Percentiles rank a stretch among this genome's conserved stretches.
Evolutionary conservation across 768 basidiomycete genomes (phyloP).

Genomic region (Hemileccinum rubropunctum): DNA sequence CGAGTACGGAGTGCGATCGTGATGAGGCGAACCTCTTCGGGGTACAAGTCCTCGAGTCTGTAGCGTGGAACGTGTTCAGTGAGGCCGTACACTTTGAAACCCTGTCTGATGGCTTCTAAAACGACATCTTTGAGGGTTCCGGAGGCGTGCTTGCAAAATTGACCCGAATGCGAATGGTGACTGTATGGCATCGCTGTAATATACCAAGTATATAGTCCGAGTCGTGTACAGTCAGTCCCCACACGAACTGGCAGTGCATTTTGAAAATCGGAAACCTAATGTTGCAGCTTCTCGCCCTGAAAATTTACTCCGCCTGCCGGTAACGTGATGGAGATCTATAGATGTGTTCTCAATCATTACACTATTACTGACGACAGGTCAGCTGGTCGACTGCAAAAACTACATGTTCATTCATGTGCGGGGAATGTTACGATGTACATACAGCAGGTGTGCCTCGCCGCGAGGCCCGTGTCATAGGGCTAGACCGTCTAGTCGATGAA

Average conservation of each 20-base stretch:
- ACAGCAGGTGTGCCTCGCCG: conserved; percentile 26
- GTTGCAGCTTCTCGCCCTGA: conserved; percentile 29
- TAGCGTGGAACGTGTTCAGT: conserved; percentile 95
- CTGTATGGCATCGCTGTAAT: conserved; percentile 50
- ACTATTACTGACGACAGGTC: no score
- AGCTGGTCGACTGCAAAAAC: conserved; percentile 18
- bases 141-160: conserved; percentile 88
- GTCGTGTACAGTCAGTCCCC: no score
- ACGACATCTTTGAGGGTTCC: conserved; percentile 83
- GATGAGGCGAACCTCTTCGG: conserved; percentile 83
- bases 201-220: no score
- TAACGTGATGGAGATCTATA: no score
- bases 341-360: no score
- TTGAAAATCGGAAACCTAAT: conserved; percentile 34
- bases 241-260: background rate
- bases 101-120: conserved; percentile 69
- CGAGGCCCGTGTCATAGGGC: conserved; percentile 32
- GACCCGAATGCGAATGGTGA: conserved; percentile 91
- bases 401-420: conserved; percentile 27
- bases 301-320: conserved; percentile 22
- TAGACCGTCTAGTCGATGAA: conserved; percentile 31
- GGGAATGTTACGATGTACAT: conserved; percentile 15
- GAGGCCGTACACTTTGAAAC: conserved; percentile 81
- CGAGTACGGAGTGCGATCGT: background rate
- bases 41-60: conserved; percentile 77